phyloP scores from a whole-genome alignment of 495 filamentous ascomycete species.

The Talaromyces ruber region DNA sequence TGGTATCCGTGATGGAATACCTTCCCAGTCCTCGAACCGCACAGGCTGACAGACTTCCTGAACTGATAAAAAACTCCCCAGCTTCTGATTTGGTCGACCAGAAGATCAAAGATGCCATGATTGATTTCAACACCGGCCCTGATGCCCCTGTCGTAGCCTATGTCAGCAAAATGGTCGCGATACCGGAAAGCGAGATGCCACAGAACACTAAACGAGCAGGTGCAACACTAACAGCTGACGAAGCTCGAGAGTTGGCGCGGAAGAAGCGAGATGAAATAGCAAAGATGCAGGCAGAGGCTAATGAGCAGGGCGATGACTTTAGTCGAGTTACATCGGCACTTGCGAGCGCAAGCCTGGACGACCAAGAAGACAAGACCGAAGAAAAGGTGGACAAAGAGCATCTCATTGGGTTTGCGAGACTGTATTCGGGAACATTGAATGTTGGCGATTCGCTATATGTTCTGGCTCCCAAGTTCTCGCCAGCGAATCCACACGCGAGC shows the following conservation, averaged over 20 bases:
- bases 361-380: slow-evolving; percentile 33
- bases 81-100: slow-evolving; percentile 61
- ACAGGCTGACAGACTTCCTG: slow-evolving; percentile 73
- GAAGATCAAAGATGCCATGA: slow-evolving; percentile 66
- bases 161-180: slow-evolving; percentile 96
- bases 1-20: slow-evolving; percentile 90
- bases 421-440: slow-evolving; percentile 83
- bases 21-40: slow-evolving; percentile 80
- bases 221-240: slow-evolving; percentile 66
- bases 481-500: slow-evolving; percentile 62
- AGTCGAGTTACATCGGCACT: slow-evolving; percentile 45
- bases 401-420: slow-evolving; percentile 87
- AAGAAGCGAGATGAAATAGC: slow-evolving; percentile 83
- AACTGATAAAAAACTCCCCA: slow-evolving; percentile 71
- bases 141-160: slow-evolving; percentile 83
- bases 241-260: slow-evolving; percentile 80
- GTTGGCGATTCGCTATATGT: slow-evolving; percentile 91
- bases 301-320: slow-evolving; percentile 29
- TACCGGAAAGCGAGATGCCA: slow-evolving; percentile 82
- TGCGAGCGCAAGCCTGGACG: slow-evolving; percentile 42
- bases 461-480: slow-evolving; percentile 83
- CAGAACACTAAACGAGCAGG: slow-evolving; percentile 63
- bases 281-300: slow-evolving; percentile 55
- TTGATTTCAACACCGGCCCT: slow-evolving; percentile 59
- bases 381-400: slow-evolving; percentile 64